These are phyloP conservation scores for Aspergillus nomiae DNA, from an alignment of 2,329 filamentous ascomycete species.

Conservation along the genomic window DNA sequence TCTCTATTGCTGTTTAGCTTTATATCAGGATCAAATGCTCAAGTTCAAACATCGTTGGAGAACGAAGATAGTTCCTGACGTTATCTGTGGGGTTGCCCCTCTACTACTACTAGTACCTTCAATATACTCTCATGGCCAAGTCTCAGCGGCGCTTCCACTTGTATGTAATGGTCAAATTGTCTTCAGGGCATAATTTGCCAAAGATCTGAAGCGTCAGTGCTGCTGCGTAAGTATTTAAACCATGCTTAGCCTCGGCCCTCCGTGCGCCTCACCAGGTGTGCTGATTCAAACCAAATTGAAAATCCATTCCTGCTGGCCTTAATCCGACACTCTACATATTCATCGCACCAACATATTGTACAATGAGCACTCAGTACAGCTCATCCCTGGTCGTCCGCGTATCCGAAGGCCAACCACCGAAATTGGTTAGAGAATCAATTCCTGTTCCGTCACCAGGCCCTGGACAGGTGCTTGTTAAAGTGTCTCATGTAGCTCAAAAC, in stretches of 20 bases:
- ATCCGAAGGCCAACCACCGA: conserved; percentile 5
- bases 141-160: neutral
- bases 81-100: neutral
- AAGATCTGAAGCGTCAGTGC: neutral
- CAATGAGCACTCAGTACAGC: neutral
- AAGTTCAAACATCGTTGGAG: neutral
- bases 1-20: neutral
- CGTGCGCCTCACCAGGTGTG: neutral
- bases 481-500: conserved; percentile 28
- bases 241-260: neutral
- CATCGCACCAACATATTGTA: too few species aligned
- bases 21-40: neutral
- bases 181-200: neutral
- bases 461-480: conserved; percentile 26
- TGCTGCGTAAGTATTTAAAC: neutral
- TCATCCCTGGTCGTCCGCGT: conserved; percentile 12
- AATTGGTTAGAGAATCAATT: conserved; percentile 15
- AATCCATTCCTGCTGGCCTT: neutral
- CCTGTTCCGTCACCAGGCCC: conserved; percentile 10
- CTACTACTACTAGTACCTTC: too few species aligned
- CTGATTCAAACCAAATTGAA: neutral
- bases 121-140: too few species aligned
- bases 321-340: neutral
- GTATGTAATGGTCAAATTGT: neutral
- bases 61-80: neutral